Evolutionary conservation across 306 rosid species (phyloP).

Genomic region (Cyclanthera cordifolia): DNA sequence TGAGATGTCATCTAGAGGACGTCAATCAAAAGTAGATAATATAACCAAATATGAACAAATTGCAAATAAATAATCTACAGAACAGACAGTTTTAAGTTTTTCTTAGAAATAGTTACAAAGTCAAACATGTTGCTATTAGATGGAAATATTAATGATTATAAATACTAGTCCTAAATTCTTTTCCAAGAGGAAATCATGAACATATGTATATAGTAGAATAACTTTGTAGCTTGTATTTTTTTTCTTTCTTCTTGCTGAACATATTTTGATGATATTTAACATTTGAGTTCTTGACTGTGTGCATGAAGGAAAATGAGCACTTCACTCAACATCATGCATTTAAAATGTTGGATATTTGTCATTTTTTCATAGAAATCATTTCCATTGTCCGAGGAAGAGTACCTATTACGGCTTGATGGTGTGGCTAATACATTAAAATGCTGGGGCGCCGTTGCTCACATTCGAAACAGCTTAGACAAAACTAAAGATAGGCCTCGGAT

Average conservation of each 20-base stretch:
- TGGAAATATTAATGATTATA: background rate
- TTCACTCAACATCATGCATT: background rate
- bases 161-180: background rate
- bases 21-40: background rate
- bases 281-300: background rate
- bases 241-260: background rate
- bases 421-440: slow-evolving; percentile 80
- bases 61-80: background rate
- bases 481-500: slow-evolving; percentile 86
- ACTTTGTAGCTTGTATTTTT: background rate
- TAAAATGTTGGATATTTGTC: slow-evolving; percentile 4
- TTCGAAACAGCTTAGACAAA: slow-evolving; percentile 71
- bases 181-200: background rate
- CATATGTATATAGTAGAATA: background rate
- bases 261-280: slow-evolving; percentile 3
- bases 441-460: slow-evolving; percentile 99
- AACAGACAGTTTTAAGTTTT: background rate
- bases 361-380: slow-evolving; percentile 53
- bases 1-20: background rate
- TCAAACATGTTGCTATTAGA: background rate
- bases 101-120: background rate
- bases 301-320: slow-evolving; percentile 4
- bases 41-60: background rate
- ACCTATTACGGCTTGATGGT: slow-evolving; percentile 81
- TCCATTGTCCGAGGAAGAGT: slow-evolving; percentile 94